A percentile compares a stretch with the other conserved stretches of the same genome.
These are phyloP conservation scores for Boletus huronensis DNA, from an alignment of 768 basidiomycete species.

Conservation along the genomic window DNA sequence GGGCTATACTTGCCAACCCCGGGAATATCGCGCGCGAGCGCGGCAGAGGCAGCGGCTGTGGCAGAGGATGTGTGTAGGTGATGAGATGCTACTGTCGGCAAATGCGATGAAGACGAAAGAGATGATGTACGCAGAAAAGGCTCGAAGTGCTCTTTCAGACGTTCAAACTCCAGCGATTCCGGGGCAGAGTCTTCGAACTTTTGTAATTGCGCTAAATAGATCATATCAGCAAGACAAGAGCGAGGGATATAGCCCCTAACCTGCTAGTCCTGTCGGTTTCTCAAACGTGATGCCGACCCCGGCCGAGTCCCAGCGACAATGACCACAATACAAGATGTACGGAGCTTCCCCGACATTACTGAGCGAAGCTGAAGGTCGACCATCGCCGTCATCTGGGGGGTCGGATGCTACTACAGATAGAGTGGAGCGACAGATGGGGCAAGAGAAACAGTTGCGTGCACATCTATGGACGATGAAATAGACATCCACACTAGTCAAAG, in stretches of 20 bases:
- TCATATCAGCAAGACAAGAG: slow-evolving; percentile 1
- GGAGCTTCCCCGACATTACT: slow-evolving; percentile 77
- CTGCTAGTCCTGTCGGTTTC: slow-evolving; percentile 92
- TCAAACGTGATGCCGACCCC: slow-evolving; percentile 92
- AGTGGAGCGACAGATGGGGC: slow-evolving; percentile 89
- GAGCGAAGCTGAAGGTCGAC: slow-evolving; percentile 48
- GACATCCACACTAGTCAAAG: background rate
- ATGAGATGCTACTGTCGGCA: slow-evolving; percentile 54
- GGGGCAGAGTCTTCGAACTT: slow-evolving; percentile 84
- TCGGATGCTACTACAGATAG: slow-evolving; percentile 90
- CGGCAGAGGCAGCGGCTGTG: slow-evolving; percentile 85
- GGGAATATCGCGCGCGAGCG: slow-evolving; percentile 83
- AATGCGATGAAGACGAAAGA: slow-evolving; percentile 61
- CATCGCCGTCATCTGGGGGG: slow-evolving; percentile 58
- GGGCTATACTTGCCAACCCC: slow-evolving; percentile 79
- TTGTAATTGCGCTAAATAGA: slow-evolving; percentile 75
- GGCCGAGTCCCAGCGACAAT: slow-evolving; percentile 93
- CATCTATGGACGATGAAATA: slow-evolving; percentile 54
- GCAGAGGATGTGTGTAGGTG: slow-evolving; percentile 75
- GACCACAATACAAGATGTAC: slow-evolving; percentile 87
- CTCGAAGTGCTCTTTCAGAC: slow-evolving; percentile 95
- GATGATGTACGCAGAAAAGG: slow-evolving; percentile 85
- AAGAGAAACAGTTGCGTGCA: slow-evolving; percentile 96
- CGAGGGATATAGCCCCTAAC: slow-evolving; percentile 41
- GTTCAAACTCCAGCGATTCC: slow-evolving; percentile 87